A percentile compares a stretch with the other conserved stretches of the same genome.
Conservation (phyloP, 2,329 filamentous ascomycete species). For the Venturia oleaginea region DNA sequence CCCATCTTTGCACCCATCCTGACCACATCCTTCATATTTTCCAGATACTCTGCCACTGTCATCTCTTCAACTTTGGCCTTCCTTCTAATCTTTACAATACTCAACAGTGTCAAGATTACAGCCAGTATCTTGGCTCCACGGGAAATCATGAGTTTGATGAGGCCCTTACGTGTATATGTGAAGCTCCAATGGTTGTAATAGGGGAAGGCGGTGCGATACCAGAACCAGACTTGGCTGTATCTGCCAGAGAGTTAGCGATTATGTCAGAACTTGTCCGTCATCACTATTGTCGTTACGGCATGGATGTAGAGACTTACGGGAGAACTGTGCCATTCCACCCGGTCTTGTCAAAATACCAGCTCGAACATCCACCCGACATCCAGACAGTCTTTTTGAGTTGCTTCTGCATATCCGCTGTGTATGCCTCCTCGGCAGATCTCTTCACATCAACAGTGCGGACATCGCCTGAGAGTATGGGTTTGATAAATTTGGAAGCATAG, state of each 20-base stretch:
- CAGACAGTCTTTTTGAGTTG: slow-evolving; percentile 39
- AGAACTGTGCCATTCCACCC: slow-evolving; percentile 40
- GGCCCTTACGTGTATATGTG: slow-evolving; percentile 41
- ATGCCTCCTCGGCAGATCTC: slow-evolving; percentile 38
- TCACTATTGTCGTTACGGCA: not conserved
- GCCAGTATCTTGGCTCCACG: not conserved
- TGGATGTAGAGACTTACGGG: slow-evolving; percentile 30
- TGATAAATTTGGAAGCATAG: slow-evolving; percentile 50
- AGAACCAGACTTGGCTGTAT: slow-evolving; percentile 44
- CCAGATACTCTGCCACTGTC: not conserved
- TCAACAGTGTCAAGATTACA: not conserved
- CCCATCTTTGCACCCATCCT: slow-evolving; percentile 5
- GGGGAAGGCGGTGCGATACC: slow-evolving; percentile 42
- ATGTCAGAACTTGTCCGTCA: not conserved
- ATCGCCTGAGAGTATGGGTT: slow-evolving; percentile 41
- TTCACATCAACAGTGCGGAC: slow-evolving; percentile 40
- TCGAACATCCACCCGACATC: slow-evolving; percentile 36
- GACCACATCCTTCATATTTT: not conserved
- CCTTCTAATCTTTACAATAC: not conserved
- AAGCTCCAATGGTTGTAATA: slow-evolving; percentile 47
- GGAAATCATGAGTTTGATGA: slow-evolving; percentile 21
- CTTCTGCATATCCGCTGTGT: slow-evolving; percentile 39
- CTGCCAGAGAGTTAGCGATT: slow-evolving; percentile 24
- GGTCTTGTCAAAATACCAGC: slow-evolving; percentile 40
- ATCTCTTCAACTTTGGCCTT: not conserved